A percentile compares a stretch with the other conserved stretches of the same genome.
These are phyloP conservation scores for Huiozyma naganishii DNA, from an alignment of 805 yeast species.

Conservation along the genomic window DNA sequence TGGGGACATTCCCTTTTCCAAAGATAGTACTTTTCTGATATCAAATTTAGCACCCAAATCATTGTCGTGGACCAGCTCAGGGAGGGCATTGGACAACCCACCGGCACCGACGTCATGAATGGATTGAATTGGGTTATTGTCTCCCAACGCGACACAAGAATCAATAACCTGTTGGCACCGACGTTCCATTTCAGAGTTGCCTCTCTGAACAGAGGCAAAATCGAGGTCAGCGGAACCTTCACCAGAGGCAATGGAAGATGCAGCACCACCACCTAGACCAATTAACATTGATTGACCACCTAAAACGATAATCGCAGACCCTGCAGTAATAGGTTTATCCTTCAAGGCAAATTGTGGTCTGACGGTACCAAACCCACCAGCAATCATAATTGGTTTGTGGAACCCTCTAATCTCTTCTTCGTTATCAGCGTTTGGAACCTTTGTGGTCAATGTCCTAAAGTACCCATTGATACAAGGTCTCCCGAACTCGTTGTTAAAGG, in stretches of 20 bases:
- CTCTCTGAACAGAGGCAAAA: conserved; percentile 98
- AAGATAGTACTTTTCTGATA: conserved; percentile 75
- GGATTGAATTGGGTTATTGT: conserved; percentile 73
- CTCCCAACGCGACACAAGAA: conserved; percentile 78
- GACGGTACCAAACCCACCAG: conserved; percentile 97
- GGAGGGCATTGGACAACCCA: conserved; percentile 92
- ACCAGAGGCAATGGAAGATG: conserved; percentile 92
- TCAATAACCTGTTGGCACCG: conserved; percentile 98
- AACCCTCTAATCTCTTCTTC: conserved; percentile 79
- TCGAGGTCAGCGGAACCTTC: conserved; percentile 94
- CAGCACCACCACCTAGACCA: conserved; percentile 99
- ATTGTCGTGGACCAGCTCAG: conserved; percentile 95
- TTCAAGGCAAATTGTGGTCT: conserved; percentile 89
- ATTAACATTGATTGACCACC: conserved; percentile 98
- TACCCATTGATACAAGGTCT: conserved; percentile 96
- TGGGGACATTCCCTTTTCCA: conserved; percentile 98
- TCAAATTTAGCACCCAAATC: conserved; percentile 91
- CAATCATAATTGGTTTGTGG: conserved; percentile 98
- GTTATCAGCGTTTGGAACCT: conserved; percentile 51
- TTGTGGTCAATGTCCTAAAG: conserved; percentile 87
- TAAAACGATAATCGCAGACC: conserved; percentile 79
- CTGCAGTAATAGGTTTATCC: conserved; percentile 80
- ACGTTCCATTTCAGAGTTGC: conserved; percentile 98
- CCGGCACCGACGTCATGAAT: conserved; percentile 99
- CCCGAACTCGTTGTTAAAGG: conserved; percentile 97